A percentile compares a stretch with the other conserved stretches of the same genome.
phyloP scores from a whole-genome alignment of 1,284 basidiomycete genomes.

The Microbotryum scabiosae region DNA sequence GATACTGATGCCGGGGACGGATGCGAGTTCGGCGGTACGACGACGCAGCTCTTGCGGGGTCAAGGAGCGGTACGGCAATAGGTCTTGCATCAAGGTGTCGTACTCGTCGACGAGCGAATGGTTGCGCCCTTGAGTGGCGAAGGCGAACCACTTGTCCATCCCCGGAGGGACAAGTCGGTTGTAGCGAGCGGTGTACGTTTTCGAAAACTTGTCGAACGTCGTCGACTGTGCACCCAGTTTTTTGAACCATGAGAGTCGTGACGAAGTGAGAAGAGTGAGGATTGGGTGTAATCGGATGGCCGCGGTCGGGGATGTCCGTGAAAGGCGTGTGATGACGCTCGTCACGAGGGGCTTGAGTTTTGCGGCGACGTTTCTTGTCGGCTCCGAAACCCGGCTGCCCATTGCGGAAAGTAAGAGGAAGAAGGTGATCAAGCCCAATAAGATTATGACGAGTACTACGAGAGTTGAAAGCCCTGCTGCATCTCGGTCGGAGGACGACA shows the following conservation, averaged over 20 bases:
- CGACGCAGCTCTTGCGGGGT: conserved; percentile 61
- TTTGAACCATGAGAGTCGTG: conserved; percentile 13
- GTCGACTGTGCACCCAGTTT: conserved; percentile 29
- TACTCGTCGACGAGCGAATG: conserved; percentile 85
- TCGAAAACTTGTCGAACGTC: conserved; percentile 50
- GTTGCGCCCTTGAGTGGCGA: conserved; percentile 57
- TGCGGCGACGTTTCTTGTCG: conserved; percentile 4
- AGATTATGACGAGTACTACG: conserved; percentile 11
- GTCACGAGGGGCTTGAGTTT: conserved; percentile 24
- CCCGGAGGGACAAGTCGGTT: conserved; percentile 70
- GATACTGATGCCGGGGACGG: conserved; percentile 33
- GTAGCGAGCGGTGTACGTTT: conserved; percentile 70
- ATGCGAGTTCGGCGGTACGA: conserved; percentile 52
- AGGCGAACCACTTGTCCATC: conserved; percentile 81
- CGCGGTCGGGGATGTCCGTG: conserved; percentile 16
- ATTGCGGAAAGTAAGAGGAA: conserved; percentile 14
- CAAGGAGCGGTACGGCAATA: conserved; percentile 70
- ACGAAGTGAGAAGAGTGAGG: conserved; percentile 29
- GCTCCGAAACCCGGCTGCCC: background rate
- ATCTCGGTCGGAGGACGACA: conserved; percentile 1
- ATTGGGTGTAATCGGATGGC: conserved; percentile 32
- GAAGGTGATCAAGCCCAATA: conserved; percentile 12
- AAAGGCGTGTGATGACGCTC: conserved; percentile 18
- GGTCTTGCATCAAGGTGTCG: conserved; percentile 67
- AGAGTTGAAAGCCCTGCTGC: background rate